A percentile compares a stretch with the other conserved stretches of the same genome.
Conservation (phyloP, 306 rosid species). For the Crataegus laevigata region DNA sequence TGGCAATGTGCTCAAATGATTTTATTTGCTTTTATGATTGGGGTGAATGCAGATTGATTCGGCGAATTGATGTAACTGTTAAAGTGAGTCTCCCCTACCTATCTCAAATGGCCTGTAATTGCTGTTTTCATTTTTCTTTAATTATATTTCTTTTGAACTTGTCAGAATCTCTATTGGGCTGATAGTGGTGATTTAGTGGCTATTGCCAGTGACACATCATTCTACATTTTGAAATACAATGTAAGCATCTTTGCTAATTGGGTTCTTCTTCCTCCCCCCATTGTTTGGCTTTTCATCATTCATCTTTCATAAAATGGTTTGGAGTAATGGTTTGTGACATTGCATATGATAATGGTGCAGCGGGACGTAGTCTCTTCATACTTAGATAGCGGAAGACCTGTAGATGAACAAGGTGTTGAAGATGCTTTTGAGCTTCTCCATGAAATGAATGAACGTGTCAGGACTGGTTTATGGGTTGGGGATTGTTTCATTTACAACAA, state of each 20-base stretch:
- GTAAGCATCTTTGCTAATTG: slow-evolving; percentile 44
- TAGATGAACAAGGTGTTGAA: slow-evolving; percentile 94
- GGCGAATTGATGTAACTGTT: slow-evolving; percentile 91
- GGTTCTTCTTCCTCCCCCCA: neutral
- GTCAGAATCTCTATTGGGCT: slow-evolving; percentile 97
- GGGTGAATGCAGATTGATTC: slow-evolving; percentile 95
- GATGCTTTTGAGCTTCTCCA: slow-evolving; percentile 98
- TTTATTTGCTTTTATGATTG: slow-evolving; percentile 98
- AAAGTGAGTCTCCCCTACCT: slow-evolving; percentile 47
- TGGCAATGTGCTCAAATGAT: slow-evolving; percentile 98
- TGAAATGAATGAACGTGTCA: slow-evolving; percentile 87
- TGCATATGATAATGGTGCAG: slow-evolving; percentile 43
- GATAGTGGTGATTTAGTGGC: slow-evolving; percentile 96
- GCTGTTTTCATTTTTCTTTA: neutral
- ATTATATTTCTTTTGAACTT: slow-evolving; percentile 12
- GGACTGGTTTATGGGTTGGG: slow-evolving; percentile 99
- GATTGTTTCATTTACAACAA: slow-evolving; percentile 98
- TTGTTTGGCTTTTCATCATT: neutral
- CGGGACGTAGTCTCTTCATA: slow-evolving; percentile 85
- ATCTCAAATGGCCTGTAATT: neutral
- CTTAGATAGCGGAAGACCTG: slow-evolving; percentile 76
- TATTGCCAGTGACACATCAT: slow-evolving; percentile 83
- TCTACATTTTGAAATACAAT: slow-evolving; percentile 89
- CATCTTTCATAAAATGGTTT: neutral
- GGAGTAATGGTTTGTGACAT: slow-evolving; percentile 12